Evolutionary conservation across 257 asterid species (phyloP).

Genomic region (Leptodermis oblonga): DNA sequence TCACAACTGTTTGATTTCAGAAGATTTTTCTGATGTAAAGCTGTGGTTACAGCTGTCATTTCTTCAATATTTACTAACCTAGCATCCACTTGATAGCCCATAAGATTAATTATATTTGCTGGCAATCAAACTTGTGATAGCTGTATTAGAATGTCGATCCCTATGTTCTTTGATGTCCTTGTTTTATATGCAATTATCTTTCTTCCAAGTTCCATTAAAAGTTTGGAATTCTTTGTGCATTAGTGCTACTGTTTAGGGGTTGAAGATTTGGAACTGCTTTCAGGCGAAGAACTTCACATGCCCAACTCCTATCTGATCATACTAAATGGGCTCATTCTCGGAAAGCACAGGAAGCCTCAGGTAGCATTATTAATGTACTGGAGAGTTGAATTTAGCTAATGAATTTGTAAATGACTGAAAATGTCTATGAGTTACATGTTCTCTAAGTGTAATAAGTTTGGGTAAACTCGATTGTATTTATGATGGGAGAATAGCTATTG

Average conservation of each 20-base stretch:
- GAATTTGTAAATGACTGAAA: background rate
- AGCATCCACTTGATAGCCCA: no score
- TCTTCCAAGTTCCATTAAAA: conserved; percentile 3
- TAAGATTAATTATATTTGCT: background rate
- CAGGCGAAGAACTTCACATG: conserved; percentile 92
- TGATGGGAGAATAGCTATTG: background rate
- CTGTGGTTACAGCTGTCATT: background rate
- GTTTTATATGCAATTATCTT: background rate
- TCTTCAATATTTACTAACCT: background rate
- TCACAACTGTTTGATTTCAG: background rate
- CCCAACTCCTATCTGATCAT: conserved; percentile 71
- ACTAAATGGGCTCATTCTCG: conserved; percentile 88
- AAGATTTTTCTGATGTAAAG: background rate
- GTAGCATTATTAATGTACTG: conserved; percentile 26
- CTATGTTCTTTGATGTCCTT: background rate
- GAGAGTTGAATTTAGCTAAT: background rate
- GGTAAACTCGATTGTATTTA: background rate
- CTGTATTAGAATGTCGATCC: background rate
- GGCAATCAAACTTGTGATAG: background rate
- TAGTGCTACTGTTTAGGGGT: conserved; percentile 87
- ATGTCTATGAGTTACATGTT: background rate
- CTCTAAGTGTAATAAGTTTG: background rate
- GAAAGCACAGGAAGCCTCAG: conserved; percentile 82
- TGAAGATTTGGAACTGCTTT: conserved; percentile 70
- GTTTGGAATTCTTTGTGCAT: conserved; percentile 22